Evolutionary conservation across 495 filamentous ascomycete species (phyloP).

Genomic region (Penicillium odoratum): DNA sequence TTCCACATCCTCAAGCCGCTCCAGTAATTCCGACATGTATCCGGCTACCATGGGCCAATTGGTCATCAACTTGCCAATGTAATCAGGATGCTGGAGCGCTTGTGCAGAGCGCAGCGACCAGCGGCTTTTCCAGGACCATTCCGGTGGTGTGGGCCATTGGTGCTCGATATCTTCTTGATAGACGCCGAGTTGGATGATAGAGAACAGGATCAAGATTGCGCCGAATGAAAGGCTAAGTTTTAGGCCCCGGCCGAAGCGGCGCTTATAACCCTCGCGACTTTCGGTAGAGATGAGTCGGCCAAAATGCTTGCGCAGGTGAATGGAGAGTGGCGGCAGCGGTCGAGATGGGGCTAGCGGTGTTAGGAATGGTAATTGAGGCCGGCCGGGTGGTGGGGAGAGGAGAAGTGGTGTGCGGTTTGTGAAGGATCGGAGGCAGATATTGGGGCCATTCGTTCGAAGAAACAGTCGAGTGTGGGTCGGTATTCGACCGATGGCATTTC

Average conservation of each 20-base stretch:
- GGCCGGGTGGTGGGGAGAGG: constrained; percentile 46
- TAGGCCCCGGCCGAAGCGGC: constrained; percentile 60
- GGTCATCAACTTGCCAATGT: constrained; percentile 49
- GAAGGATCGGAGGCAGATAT: constrained; percentile 37
- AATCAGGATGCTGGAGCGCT: constrained; percentile 54
- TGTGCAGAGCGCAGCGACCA: constrained; percentile 58
- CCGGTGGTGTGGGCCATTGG: constrained; percentile 68
- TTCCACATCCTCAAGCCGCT: constrained; percentile 61
- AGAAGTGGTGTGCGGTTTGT: constrained; percentile 51
- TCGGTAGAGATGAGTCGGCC: constrained; percentile 77
- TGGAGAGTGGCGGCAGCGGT: constrained; percentile 37
- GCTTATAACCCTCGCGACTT: constrained; percentile 63
- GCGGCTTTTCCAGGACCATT: constrained; percentile 68
- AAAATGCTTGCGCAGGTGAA: constrained; percentile 53
- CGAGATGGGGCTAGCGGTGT: constrained; percentile 47
- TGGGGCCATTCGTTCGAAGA: constrained; percentile 10
- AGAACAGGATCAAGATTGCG: constrained; percentile 51
- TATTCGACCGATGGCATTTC: constrained; percentile 33
- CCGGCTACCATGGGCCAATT: constrained; percentile 65
- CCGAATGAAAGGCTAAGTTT: constrained; percentile 57
- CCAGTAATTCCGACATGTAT: constrained; percentile 53
- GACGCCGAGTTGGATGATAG: constrained; percentile 56
- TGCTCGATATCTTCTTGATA: constrained; percentile 71
- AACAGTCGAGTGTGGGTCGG: constrained; percentile 22
- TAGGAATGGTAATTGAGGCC: constrained; percentile 83